These are phyloP conservation scores for Hawksworthiomyces lignivorus DNA, from an alignment of 2,329 filamentous ascomycete species.

Conservation along the genomic window DNA sequence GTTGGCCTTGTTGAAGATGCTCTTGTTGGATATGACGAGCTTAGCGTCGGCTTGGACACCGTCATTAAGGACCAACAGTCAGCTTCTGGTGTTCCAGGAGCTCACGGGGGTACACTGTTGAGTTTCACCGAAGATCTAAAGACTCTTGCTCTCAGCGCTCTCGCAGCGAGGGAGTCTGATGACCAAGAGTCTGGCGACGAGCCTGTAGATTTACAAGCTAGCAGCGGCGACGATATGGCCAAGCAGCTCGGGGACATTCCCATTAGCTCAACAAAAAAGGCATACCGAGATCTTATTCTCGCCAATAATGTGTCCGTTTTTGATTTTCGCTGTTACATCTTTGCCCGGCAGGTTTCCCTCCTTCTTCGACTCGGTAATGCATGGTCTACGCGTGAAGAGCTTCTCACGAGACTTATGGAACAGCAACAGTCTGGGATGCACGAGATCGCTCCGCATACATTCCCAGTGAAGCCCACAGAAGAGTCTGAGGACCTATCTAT, in stretches of 20 bases:
- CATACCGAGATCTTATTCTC: constrained; percentile 85
- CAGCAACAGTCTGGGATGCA: constrained; percentile 52
- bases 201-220: constrained; percentile 43
- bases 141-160: constrained; percentile 45
- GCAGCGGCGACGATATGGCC: neutral
- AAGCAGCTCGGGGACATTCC: constrained; percentile 44
- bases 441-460: constrained; percentile 46
- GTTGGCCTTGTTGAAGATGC: constrained; percentile 95
- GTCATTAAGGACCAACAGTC: constrained; percentile 63
- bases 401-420: constrained; percentile 53
- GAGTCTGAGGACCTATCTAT: constrained; percentile 68
- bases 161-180: constrained; percentile 26
- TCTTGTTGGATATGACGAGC: constrained; percentile 87
- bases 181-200: constrained; percentile 29
- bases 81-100: constrained; percentile 47
- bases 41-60: constrained; percentile 77
- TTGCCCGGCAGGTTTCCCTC: constrained; percentile 77
- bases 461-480: constrained; percentile 39
- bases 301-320: constrained; percentile 94
- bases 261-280: constrained; percentile 60
- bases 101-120: constrained; percentile 66
- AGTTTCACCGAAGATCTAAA: constrained; percentile 67
- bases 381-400: constrained; percentile 53
- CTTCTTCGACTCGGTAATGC: constrained; percentile 77
- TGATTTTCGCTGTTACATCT: constrained; percentile 91